These are phyloP conservation scores for Crithidia thermophila DNA, from an alignment of 208 protist species.

Conservation along the genomic window DNA sequence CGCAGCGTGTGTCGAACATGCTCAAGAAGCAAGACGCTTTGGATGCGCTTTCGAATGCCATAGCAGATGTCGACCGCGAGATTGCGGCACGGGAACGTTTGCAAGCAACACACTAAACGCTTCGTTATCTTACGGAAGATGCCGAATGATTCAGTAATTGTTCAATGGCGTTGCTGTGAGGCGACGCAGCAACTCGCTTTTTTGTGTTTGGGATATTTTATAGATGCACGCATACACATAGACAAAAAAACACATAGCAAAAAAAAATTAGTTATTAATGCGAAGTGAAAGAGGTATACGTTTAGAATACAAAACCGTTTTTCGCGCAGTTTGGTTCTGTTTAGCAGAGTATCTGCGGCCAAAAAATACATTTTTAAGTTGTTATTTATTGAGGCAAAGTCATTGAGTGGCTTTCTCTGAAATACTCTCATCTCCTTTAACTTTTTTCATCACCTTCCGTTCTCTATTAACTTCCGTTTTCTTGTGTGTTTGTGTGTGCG, in stretches of 20 bases:
- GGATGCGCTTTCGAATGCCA: conserved; percentile 10
- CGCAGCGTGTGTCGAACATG: conserved; percentile 24
- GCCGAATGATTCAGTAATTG: neutral
- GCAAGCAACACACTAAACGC: neutral
- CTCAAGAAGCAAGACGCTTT: conserved; percentile 24
- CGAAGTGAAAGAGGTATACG: neutral
- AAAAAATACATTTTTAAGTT: too few relatives aligned
- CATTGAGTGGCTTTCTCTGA: too few relatives aligned
- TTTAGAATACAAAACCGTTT: too few relatives aligned
- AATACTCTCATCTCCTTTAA: too few relatives aligned
- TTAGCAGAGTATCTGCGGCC: too few relatives aligned
- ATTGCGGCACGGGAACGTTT: conserved; percentile 14
- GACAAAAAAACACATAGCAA: neutral
- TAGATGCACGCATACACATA: neutral
- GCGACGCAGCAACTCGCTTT: neutral
- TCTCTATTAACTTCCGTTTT: too few relatives aligned
- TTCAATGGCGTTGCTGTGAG: neutral
- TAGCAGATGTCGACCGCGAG: conserved; percentile 21
- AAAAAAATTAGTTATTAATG: neutral
- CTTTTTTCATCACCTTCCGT: too few relatives aligned
- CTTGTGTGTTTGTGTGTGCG: too few relatives aligned
- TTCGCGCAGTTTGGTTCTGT: too few relatives aligned
- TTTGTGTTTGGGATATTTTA: neutral
- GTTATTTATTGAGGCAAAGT: too few relatives aligned
- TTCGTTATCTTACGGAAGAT: neutral